Percentiles rank a stretch among this genome's conserved stretches.
phyloP scores from a whole-genome alignment of 495 filamentous ascomycete genomes.

The Talaromyces stipitatus region DNA sequence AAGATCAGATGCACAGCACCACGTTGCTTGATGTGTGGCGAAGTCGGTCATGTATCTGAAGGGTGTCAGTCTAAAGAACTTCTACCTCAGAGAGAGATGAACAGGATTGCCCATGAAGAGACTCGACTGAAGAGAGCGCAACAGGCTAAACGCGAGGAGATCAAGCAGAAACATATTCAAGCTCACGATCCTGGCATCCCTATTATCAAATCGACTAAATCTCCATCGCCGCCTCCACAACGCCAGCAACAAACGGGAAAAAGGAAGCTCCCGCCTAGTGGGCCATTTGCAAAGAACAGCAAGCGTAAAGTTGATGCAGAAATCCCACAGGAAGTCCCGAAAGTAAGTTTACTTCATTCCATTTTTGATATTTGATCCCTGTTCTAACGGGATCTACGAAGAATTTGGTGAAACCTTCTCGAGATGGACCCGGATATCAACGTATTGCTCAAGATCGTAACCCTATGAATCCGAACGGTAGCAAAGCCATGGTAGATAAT shows the following conservation, averaged over 20 bases:
- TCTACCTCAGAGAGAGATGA: conserved; percentile 29
- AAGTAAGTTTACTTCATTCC: conserved; percentile 19
- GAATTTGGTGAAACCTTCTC: conserved; percentile 33
- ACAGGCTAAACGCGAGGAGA: conserved; percentile 27
- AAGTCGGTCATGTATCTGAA: conserved; percentile 30
- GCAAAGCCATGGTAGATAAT: background rate
- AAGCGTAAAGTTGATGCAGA: conserved; percentile 22
- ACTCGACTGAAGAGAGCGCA: conserved; percentile 19
- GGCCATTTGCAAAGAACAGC: conserved; percentile 11
- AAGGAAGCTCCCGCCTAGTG: background rate
- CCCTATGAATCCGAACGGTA: background rate
- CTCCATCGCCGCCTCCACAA: conserved; percentile 21
- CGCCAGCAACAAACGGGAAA: conserved; percentile 8
- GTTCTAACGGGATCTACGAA: conserved; percentile 9
- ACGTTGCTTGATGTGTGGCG: conserved; percentile 40
- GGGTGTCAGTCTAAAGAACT: conserved; percentile 24
- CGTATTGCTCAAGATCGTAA: background rate
- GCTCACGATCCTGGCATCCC: conserved; percentile 42
- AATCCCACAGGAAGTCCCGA: conserved; percentile 13
- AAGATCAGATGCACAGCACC: conserved; percentile 28
- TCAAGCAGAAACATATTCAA: conserved; percentile 34
- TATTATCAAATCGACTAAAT: conserved; percentile 24
- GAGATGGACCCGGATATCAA: conserved; percentile 22
- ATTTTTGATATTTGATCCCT: background rate
- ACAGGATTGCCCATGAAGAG: conserved; percentile 26